phyloP scores from a whole-genome alignment of 2,329 filamentous ascomycete species.

The Stemphylium lycopersici region DNA sequence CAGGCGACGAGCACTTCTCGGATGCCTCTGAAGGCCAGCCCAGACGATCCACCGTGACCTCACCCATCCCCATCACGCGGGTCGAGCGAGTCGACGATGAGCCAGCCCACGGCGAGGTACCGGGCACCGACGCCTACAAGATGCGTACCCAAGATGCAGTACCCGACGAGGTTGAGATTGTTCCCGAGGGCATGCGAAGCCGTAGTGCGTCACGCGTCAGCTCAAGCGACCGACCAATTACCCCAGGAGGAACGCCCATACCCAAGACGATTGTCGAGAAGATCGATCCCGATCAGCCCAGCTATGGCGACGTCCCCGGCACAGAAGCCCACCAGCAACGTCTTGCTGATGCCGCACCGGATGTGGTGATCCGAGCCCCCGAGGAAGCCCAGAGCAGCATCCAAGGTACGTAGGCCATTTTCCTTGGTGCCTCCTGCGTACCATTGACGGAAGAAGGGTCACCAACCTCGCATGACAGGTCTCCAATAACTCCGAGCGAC shows the following conservation, averaged over 20 bases:
- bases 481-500: slow-evolving; percentile 51
- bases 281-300: slow-evolving; percentile 62
- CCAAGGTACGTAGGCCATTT: slow-evolving; percentile 62
- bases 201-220: slow-evolving; percentile 50
- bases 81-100: slow-evolving; percentile 67
- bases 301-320: slow-evolving; percentile 67
- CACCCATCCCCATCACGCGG: slow-evolving; percentile 65
- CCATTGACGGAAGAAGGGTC: slow-evolving; percentile 68
- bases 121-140: slow-evolving; percentile 66
- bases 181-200: slow-evolving; percentile 51
- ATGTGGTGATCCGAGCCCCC: slow-evolving; percentile 60
- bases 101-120: slow-evolving; percentile 65
- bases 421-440: slow-evolving; percentile 54
- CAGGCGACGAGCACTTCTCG: slow-evolving; percentile 68
- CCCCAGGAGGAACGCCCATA: slow-evolving; percentile 59
- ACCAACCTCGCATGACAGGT: slow-evolving; percentile 61
- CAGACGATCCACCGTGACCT: slow-evolving; percentile 52
- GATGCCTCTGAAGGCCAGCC: slow-evolving; percentile 66
- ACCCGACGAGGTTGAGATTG: slow-evolving; percentile 67
- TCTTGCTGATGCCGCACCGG: slow-evolving; percentile 64
- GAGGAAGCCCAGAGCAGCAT: slow-evolving; percentile 51
- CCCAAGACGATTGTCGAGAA: slow-evolving; percentile 68
- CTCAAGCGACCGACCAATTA: slow-evolving; percentile 54
- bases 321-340: slow-evolving; percentile 63
- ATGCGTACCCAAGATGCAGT: slow-evolving; percentile 64